These are phyloP conservation scores for Delitschia confertaspora DNA, from an alignment of 495 filamentous ascomycete genomes.

Conservation along the genomic window DNA sequence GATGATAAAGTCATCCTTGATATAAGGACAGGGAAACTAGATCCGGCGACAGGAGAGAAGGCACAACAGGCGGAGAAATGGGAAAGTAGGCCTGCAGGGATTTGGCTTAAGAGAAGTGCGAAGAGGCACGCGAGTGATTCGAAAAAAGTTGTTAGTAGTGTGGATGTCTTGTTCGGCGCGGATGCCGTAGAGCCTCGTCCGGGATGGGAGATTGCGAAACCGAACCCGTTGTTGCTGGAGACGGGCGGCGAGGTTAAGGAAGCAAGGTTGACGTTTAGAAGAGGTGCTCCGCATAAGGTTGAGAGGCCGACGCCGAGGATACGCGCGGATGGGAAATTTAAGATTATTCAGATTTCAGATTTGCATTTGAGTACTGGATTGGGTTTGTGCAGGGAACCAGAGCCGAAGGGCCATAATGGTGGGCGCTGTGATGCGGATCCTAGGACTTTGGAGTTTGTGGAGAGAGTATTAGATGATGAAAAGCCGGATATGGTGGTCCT, in stretches of 20 bases:
- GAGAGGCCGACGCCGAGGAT: slow-evolving; percentile 66
- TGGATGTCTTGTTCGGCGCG: slow-evolving; percentile 87
- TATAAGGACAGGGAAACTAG: slow-evolving; percentile 65
- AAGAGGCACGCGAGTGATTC: slow-evolving; percentile 73
- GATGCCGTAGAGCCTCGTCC: slow-evolving; percentile 84
- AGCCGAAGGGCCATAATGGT: slow-evolving; percentile 61
- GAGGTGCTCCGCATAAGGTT: slow-evolving; percentile 51
- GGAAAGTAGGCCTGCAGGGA: slow-evolving; percentile 69
- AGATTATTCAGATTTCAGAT: slow-evolving; percentile 91
- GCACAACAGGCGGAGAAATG: slow-evolving; percentile 55
- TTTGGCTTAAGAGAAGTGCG: slow-evolving; percentile 79
- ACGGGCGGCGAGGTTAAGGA: slow-evolving; percentile 50
- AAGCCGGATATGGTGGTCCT: slow-evolving; percentile 85
- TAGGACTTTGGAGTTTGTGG: slow-evolving; percentile 83
- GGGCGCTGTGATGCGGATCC: slow-evolving; percentile 83
- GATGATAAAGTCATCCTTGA: slow-evolving; percentile 78
- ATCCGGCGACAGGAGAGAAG: slow-evolving; percentile 56
- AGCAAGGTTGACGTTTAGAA: slow-evolving; percentile 64
- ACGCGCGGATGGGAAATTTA: slow-evolving; percentile 84
- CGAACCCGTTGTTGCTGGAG: slow-evolving; percentile 60
- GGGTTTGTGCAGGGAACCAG: slow-evolving; percentile 72
- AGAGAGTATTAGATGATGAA: slow-evolving; percentile 74
- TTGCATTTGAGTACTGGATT: slow-evolving; percentile 84
- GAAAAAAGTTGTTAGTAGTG: slow-evolving; percentile 63
- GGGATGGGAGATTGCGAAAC: slow-evolving; percentile 64